A percentile compares a stretch with the other conserved stretches of the same genome.
phyloP scores from a whole-genome alignment of 768 basidiomycete species.

The Tephrocybe rancida region DNA sequence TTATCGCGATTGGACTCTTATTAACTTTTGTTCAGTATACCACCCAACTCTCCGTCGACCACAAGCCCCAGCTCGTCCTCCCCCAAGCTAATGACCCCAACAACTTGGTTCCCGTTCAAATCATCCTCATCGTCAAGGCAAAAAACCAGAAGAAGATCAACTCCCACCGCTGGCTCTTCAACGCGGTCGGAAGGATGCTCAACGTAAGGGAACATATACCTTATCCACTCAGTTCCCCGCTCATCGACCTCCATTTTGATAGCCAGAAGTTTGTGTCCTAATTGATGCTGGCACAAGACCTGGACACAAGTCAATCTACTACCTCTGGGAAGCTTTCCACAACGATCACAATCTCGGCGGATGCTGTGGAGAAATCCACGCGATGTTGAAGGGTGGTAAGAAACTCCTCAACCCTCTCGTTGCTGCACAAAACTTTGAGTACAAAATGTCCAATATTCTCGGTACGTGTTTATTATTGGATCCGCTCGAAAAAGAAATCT shows the following conservation, averaged over 20 bases:
- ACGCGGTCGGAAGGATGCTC: conserved; percentile 80
- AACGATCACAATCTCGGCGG: conserved; percentile 79
- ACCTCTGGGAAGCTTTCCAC: conserved; percentile 92
- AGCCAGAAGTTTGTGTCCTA: conserved; percentile 92
- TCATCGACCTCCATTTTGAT: background rate
- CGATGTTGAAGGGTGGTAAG: conserved; percentile 93
- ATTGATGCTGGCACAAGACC: conserved; percentile 97
- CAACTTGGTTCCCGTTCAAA: conserved; percentile 91
- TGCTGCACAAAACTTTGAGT: conserved; percentile 97
- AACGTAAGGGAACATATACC: conserved; percentile 45
- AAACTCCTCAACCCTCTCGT: conserved; percentile 92
- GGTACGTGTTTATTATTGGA: conserved; percentile 39
- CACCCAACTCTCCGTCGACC: conserved; percentile 91
- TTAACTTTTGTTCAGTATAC: conserved; percentile 67
- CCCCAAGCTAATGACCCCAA: conserved; percentile 89
- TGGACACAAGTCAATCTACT: conserved; percentile 93
- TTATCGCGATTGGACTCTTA: background rate
- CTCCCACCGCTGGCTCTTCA: conserved; percentile 95
- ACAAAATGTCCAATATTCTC: conserved; percentile 98
- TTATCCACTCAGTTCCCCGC: background rate
- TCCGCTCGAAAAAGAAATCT: background rate
- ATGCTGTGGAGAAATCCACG: conserved; percentile 92
- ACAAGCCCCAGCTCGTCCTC: conserved; percentile 87
- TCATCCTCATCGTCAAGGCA: conserved; percentile 91
- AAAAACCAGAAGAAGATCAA: conserved; percentile 98